These are phyloP conservation scores for Talaromyces albobiverticillius DNA, from an alignment of 2,329 filamentous ascomycete genomes.

Conservation along the genomic window DNA sequence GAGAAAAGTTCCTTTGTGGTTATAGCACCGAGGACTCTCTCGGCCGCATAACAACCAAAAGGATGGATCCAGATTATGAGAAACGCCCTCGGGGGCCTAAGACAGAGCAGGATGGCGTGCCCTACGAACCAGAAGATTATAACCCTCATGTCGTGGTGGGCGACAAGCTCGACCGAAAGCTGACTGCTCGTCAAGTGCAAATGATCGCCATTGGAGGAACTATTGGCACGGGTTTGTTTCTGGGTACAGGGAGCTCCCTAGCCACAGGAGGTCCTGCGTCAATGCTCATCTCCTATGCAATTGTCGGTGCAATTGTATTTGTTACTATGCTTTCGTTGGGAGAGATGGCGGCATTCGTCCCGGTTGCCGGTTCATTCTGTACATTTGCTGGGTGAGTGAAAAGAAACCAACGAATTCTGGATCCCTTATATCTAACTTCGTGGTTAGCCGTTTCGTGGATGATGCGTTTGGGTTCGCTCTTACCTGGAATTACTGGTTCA, in stretches of 20 bases:
- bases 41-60: not conserved
- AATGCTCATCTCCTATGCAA: slow-evolving; percentile 43
- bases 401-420: too few relatives aligned
- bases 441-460: slow-evolving; percentile 40
- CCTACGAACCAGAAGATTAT: slow-evolving; percentile 4
- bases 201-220: slow-evolving; percentile 51
- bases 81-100: slow-evolving; percentile 4
- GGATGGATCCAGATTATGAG: slow-evolving; percentile 8
- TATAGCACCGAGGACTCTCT: too few relatives aligned
- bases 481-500: slow-evolving; percentile 58
- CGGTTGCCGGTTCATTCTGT: slow-evolving; percentile 55
- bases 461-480: slow-evolving; percentile 44
- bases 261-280: slow-evolving; percentile 35
- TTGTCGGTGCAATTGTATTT: slow-evolving; percentile 62
- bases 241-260: slow-evolving; percentile 38
- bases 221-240: slow-evolving; percentile 43
- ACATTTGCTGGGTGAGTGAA: slow-evolving; percentile 51
- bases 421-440: too few relatives aligned
- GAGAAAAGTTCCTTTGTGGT: not conserved
- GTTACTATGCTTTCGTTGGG: slow-evolving; percentile 73
- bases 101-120: not conserved
- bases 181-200: slow-evolving; percentile 57
- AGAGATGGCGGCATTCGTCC: slow-evolving; percentile 60
- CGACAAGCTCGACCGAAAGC: slow-evolving; percentile 53
- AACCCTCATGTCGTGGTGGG: slow-evolving; percentile 26